Evolutionary conservation across 331 rosid genomes (phyloP), one percentile per base, ranked within the genome.

Genomic region (Saraca asoca): DNA sequence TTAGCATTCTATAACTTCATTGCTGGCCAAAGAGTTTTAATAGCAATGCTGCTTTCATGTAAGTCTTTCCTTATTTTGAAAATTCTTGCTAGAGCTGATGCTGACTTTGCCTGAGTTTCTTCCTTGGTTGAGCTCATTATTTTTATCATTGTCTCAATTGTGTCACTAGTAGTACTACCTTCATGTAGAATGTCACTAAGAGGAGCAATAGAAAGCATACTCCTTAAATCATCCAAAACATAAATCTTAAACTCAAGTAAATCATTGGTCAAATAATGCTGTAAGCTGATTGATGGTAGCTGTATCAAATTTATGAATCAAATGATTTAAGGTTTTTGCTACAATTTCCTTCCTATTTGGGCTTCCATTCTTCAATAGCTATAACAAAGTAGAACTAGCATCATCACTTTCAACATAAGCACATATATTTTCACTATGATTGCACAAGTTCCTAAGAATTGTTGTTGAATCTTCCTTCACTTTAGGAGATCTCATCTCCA

Each of bases 351-450:
- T n/a, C n/a, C n/a, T n/a, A n/a, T n/a, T n/a, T n/a, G n/a, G n/a
- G n/a, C n/a, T n/a, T n/a, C 98, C 98, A 68, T 94, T 94, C 88
- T 94, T 94, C 72, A 94, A 79, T 64, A 94, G 85, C 98, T 96
- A 93, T 78, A 93, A 51, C 72, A 93, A 68, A 14, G 98, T 97
- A 71, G 98, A 97, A 78, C 90, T 97, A 65, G 96, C 98, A 83
- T 93, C 94, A 35, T 97, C 96, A 55, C 98, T 93, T 88, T 93
- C 98, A 70, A 93, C 98, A 75, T 97, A 93, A 12, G 98, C 98
- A 41, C 98, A 90, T 63, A 94, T 90, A 77, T 94, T 97, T 90
- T 94, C 97, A 18, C 98, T 94, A 75, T 94, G 98, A 79, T 94
- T 94, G 87, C 98, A 94, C 24, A 94, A 74, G 54, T 94, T 94